Evolutionary conservation across 805 yeast species (phyloP).

Genomic region (Tetrapisispora arboricola): DNA sequence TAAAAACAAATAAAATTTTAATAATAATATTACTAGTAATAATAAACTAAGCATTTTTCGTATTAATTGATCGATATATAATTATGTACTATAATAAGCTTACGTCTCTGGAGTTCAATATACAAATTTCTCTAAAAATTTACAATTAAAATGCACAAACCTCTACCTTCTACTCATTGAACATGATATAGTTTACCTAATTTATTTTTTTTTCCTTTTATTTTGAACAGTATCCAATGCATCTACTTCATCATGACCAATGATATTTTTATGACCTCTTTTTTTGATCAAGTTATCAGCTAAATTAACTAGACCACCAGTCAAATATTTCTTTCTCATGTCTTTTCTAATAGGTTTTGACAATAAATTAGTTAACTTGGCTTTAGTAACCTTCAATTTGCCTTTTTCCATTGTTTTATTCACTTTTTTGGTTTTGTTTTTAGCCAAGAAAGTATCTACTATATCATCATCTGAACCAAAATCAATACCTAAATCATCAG

Average conservation of each 20-base stretch:
- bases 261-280: conserved; percentile 51
- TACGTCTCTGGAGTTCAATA: too few relatives aligned
- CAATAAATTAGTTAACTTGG: conserved; percentile 45
- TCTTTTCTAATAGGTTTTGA: conserved; percentile 48
- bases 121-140: too few relatives aligned
- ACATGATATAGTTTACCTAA: not conserved
- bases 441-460: conserved; percentile 36
- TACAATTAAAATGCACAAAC: not conserved
- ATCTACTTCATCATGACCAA: conserved; percentile 58
- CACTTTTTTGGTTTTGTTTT: conserved; percentile 48
- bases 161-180: not conserved
- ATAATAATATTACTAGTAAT: too few relatives aligned
- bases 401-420: conserved; percentile 43
- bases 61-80: too few relatives aligned
- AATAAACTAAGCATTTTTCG: conserved; percentile 1
- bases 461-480: conserved; percentile 49
- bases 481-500: conserved; percentile 84
- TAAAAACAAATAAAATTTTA: not conserved
- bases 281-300: conserved; percentile 70
- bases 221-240: conserved; percentile 55
- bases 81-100: too few relatives aligned
- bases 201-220: conserved; percentile 10
- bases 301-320: conserved; percentile 67
- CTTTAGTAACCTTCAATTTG: conserved; percentile 37
- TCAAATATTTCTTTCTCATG: conserved; percentile 60